Evolutionary conservation across 495 filamentous ascomycete species (phyloP).

Genomic region (Chaetomidium leptoderma): DNA sequence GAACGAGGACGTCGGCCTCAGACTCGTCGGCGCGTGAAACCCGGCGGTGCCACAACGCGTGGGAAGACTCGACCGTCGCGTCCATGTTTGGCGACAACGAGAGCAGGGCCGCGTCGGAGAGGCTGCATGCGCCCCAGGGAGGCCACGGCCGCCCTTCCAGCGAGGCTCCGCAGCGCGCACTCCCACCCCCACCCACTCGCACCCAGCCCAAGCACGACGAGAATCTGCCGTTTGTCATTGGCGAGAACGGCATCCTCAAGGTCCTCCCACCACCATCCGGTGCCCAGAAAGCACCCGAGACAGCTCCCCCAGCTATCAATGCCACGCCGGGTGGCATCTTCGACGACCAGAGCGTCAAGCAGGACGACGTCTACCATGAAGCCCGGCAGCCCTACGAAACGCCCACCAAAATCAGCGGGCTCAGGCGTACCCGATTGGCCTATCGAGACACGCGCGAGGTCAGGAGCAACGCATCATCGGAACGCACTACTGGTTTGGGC

Average conservation of each 20-base stretch:
- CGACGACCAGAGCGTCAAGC: constrained; percentile 20
- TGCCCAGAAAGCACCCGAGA: constrained; percentile 8
- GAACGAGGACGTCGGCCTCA: constrained; percentile 29
- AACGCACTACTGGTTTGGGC: constrained; percentile 9
- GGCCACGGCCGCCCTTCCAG: constrained; percentile 29
- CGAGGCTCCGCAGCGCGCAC: constrained; percentile 14
- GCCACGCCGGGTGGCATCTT: constrained; percentile 16
- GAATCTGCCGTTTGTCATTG: constrained; percentile 33
- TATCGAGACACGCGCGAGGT: constrained; percentile 27
- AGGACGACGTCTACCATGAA: constrained; percentile 26
- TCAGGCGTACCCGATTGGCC: constrained; percentile 25
- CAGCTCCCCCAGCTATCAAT: constrained; percentile 13
- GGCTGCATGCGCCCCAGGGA: constrained; percentile 25
- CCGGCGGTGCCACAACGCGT: constrained; percentile 28
- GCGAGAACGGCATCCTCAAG: constrained; percentile 32
- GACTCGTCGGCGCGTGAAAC: constrained; percentile 27
- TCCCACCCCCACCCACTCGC: constrained; percentile 9
- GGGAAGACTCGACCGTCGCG: constrained; percentile 38
- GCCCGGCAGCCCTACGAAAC: constrained; percentile 26
- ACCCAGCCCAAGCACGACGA: constrained; percentile 20
- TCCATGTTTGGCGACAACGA: constrained; percentile 36
- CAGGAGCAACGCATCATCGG: constrained; percentile 24
- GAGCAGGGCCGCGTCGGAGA: constrained; percentile 30
- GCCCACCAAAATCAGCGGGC: constrained; percentile 25
- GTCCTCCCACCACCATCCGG: constrained; percentile 23